Conservation (phyloP, 2,329 filamentous ascomycete genomes). For the Sporothrix pallida region DNA sequence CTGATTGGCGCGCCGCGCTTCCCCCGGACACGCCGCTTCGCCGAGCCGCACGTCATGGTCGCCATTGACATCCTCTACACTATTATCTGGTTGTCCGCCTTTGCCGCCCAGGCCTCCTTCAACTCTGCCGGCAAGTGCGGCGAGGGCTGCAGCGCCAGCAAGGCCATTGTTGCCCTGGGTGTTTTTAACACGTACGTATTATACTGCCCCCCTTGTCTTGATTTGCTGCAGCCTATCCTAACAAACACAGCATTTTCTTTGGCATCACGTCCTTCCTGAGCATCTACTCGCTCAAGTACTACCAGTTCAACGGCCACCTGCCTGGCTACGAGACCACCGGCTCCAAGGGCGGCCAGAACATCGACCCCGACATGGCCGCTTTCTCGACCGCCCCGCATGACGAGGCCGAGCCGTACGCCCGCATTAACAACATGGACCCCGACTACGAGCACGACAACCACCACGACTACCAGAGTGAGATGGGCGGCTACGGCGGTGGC, state of each 20-base stretch:
- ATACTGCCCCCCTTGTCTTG: background rate
- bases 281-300: constrained; percentile 66
- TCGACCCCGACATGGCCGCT: constrained; percentile 71
- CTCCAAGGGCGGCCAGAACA: constrained; percentile 52
- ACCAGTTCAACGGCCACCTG: constrained; percentile 64
- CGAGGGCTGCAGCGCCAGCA: constrained; percentile 63
- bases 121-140: constrained; percentile 63
- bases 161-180: constrained; percentile 66
- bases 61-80: constrained; percentile 62
- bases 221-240: constrained; percentile 30
- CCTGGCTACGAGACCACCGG: constrained; percentile 64
- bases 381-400: constrained; percentile 72
- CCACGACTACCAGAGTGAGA: constrained; percentile 37
- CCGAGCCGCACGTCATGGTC: constrained; percentile 67
- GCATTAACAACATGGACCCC: constrained; percentile 61
- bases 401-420: constrained; percentile 66
- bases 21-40: constrained; percentile 64
- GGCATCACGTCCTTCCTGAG: constrained; percentile 60
- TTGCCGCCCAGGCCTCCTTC: constrained; percentile 68
- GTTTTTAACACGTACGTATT: constrained; percentile 65
- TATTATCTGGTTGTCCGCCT: constrained; percentile 70
- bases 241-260: constrained; percentile 59
- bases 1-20: constrained; percentile 69
- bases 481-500: constrained; percentile 33
- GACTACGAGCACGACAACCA: constrained; percentile 53